Evolutionary conservation across 305 asterid genomes (phyloP), one percentile per base, ranked within the genome.

Genomic region (Solanum hybrid): DNA sequence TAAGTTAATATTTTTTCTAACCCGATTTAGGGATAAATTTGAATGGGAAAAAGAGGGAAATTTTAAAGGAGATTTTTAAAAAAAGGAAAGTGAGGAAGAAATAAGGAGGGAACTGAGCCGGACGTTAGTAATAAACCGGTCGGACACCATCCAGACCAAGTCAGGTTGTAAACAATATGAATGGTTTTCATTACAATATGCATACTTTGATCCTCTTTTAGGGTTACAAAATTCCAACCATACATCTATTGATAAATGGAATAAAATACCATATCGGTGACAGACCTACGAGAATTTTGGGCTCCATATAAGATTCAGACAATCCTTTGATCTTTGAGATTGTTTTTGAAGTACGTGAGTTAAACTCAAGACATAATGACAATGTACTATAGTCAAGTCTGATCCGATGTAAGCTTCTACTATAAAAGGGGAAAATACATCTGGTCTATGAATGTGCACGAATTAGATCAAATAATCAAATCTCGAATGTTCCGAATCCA

Each of bases 141-240:
- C 94, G 93, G 94, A 89, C 73, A 91, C 86, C 88, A 79, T 56
- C 14, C 87, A 88, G 94, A 86, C 95, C 94, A 92, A 38, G 69
- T 88, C 96, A 93, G 92, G 92, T 89, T 93, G 94, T 91, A 91
- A 91, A 60, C 37, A 42, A 60, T 46, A 66, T 32, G 72, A 88
- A 88, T 75, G n/a, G 60, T 42, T 88, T 92, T 90, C 87, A 93
- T 90, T 89, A 84, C 89, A 40, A 51, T 86, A 89, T 92, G 89
- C 90, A 82, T 85, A 89, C 81, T 88, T 89, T 91, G 88, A 40
- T 89, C 89, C 89, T 86, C 87, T 89, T 81, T 86, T 46, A 88
- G 82, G 90, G 92, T 79, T 89, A 66, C 87, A 81, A 64, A 27
- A 29, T 87, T 72, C 82, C 29, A 8, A 14, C 13, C 46, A 14